Conservation (phyloP, 1,284 basidiomycete genomes). For the Lentinula novae-zelandiae region DNA sequence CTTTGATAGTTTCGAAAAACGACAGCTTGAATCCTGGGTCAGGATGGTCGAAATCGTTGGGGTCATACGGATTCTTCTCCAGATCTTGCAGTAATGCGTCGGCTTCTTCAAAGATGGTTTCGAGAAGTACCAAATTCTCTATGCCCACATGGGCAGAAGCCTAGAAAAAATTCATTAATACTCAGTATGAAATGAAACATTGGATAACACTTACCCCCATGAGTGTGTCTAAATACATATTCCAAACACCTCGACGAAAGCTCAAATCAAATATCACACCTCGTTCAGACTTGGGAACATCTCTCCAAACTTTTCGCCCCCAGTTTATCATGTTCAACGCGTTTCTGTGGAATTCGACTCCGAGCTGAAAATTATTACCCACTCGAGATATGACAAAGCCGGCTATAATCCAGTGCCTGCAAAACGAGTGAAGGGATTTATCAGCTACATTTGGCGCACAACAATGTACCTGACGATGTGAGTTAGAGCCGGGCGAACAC, state of each 20-base stretch:
- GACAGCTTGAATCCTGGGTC: background rate
- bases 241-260: conserved; percentile 26
- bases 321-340: conserved; percentile 21
- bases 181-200: background rate
- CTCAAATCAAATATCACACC: conserved; percentile 25
- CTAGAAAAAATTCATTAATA: background rate
- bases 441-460: background rate
- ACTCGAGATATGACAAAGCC: conserved; percentile 19
- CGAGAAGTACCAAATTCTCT: conserved; percentile 2
- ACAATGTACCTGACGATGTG: conserved; percentile 26
- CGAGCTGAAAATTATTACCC: conserved; percentile 8
- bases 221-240: conserved; percentile 22
- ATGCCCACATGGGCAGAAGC: background rate
- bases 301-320: conserved; percentile 23
- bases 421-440: background rate
- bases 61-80: background rate
- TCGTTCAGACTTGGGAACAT: conserved; percentile 20
- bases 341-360: conserved; percentile 19
- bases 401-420: conserved; percentile 26
- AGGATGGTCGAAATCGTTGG: background rate
- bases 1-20: conserved; percentile 1
- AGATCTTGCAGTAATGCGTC: conserved; percentile 10
- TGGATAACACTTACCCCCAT: conserved; percentile 21
- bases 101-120: conserved; percentile 9
- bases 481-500: conserved; percentile 26